Conservation (phyloP, 164 flowering plant genomes). For the Tinospora cordifolia region DNA sequence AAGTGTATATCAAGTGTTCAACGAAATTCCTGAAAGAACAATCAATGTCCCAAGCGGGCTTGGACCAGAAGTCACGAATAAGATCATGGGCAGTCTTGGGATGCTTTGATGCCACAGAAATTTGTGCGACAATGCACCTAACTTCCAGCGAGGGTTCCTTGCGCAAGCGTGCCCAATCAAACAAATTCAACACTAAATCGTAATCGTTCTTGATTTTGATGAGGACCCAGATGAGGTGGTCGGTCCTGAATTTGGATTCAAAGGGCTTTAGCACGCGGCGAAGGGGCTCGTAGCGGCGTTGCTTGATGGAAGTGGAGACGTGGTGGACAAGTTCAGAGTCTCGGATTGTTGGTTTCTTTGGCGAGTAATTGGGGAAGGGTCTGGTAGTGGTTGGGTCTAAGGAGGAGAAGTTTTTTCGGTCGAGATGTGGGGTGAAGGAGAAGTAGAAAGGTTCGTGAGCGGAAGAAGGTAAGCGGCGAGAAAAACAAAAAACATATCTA, state of each 20-base stretch:
- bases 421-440: conserved; percentile 1
- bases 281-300: conserved; percentile 26
- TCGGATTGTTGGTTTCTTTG: conserved; percentile 24
- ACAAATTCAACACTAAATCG: conserved; percentile 19
- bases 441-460: conserved; percentile 4
- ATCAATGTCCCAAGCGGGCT: conserved; percentile 7
- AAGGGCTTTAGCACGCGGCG: conserved; percentile 22
- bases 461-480: neutral
- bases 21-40: conserved; percentile 18
- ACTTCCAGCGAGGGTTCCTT: conserved; percentile 20
- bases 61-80: conserved; percentile 14
- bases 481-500: conserved; percentile 7
- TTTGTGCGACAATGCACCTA: conserved; percentile 21
- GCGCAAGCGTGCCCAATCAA: conserved; percentile 22
- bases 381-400: conserved; percentile 1
- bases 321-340: conserved; percentile 26
- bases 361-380: conserved; percentile 32
- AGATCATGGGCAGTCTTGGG: conserved; percentile 17
- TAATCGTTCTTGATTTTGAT: conserved; percentile 19
- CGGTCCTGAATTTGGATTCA: conserved; percentile 20
- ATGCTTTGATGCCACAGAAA: conserved; percentile 20
- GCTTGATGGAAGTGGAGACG: conserved; percentile 27
- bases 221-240: conserved; percentile 26
- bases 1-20: conserved; percentile 27
- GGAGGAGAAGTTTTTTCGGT: conserved; percentile 12